phyloP scores from a whole-genome alignment of 352 stramenopile genomes.

The Pythium grandisporangium region DNA sequence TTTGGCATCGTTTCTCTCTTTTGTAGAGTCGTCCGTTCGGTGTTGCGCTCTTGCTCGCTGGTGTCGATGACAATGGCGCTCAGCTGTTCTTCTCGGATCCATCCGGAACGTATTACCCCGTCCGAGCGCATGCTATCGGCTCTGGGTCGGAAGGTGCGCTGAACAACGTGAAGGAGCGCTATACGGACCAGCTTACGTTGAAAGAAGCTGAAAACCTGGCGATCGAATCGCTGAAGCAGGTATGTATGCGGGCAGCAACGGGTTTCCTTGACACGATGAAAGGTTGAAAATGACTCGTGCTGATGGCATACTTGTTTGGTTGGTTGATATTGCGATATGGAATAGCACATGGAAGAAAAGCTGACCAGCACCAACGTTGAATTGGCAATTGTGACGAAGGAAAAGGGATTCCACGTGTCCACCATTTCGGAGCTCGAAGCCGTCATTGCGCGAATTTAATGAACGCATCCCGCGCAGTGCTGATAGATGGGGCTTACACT shows the following conservation, averaged over 20 bases:
- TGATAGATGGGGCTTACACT: too few species aligned
- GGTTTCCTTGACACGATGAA: constrained; percentile 5
- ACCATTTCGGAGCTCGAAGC: constrained; percentile 88
- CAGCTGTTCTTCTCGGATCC: constrained; percentile 97
- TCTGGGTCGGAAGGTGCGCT: constrained; percentile 96
- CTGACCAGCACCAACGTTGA: constrained; percentile 98
- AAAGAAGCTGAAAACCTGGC: constrained; percentile 95
- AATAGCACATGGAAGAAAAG: constrained; percentile 99
- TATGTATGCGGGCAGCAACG: constrained; percentile 1
- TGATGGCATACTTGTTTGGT: too few species aligned
- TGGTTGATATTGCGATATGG: too few species aligned
- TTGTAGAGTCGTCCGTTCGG: constrained; percentile 93
- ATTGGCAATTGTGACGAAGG: constrained; percentile 92
- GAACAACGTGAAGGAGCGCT: constrained; percentile 97
- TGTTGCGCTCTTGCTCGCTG: constrained; percentile 96
- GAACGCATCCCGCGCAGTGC: constrained; percentile 1
- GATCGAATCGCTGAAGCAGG: constrained; percentile 94
- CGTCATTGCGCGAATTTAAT: constrained; percentile 82
- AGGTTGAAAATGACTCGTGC: too few species aligned
- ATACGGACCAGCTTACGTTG: constrained; percentile 94
- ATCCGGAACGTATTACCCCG: constrained; percentile 96
- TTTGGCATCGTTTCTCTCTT: too few species aligned
- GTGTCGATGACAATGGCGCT: constrained; percentile 91
- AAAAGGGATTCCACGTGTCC: constrained; percentile 96
- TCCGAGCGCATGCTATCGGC: constrained; percentile 98